Evolutionary conservation across 225 moss, liverwort and hornwort species (phyloP).

Genomic region (Marchantia polymorpha): DNA sequence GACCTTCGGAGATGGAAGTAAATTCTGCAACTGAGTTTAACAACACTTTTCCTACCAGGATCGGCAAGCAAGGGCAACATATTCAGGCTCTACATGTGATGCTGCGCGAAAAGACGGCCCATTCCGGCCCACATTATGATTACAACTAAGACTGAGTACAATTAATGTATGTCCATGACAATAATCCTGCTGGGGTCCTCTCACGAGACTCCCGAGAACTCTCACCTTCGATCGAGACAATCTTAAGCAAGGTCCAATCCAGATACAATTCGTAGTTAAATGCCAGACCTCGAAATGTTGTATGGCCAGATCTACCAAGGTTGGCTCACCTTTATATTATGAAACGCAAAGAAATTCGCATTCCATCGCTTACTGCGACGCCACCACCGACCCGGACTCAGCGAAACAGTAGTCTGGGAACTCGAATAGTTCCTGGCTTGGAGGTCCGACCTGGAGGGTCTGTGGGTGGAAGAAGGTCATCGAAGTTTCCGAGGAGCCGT

Average conservation of each 20-base stretch:
- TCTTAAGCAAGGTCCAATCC: neutral
- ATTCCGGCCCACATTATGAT: neutral
- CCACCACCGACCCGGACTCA: neutral
- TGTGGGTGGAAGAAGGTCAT: conserved; percentile 43
- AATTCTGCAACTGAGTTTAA: too few species aligned
- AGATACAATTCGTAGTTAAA: neutral
- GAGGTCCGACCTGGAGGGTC: conserved; percentile 38
- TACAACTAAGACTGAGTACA: conserved; percentile 4
- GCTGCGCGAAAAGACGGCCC: conserved; percentile 2
- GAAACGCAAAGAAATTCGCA: neutral
- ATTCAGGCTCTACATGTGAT: neutral
- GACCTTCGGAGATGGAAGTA: too few species aligned
- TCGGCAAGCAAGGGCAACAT: too few species aligned
- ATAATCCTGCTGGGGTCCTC: neutral
- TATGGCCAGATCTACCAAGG: neutral
- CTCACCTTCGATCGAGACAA: neutral
- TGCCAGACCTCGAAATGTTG: neutral
- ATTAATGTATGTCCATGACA: too few species aligned
- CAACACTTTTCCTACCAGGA: too few species aligned
- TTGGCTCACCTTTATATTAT: neutral
- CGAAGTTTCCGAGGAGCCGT: conserved; percentile 43
- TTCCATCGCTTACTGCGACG: neutral
- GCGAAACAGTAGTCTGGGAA: conserved; percentile 56
- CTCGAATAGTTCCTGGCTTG: conserved; percentile 33
- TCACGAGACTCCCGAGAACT: neutral